Evolutionary conservation across 306 rosid genomes (phyloP).

Genomic region (Macrotyloma uniflorum): DNA sequence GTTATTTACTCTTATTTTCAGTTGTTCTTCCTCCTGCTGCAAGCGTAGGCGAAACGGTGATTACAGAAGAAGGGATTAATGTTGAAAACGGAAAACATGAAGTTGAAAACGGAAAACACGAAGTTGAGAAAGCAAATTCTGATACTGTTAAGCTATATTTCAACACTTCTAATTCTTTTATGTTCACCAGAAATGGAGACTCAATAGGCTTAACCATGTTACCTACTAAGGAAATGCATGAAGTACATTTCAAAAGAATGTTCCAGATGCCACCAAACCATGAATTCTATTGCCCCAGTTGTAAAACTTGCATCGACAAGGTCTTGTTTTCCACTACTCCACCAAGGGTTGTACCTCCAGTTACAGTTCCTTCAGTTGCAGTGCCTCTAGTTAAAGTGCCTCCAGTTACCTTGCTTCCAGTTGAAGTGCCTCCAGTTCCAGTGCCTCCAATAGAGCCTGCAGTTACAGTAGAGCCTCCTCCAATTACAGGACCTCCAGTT

Average conservation of each 20-base stretch:
- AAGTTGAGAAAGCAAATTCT: not conserved
- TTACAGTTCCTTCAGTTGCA: no score
- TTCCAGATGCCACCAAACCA: constrained; percentile 46
- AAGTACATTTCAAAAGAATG: constrained; percentile 51
- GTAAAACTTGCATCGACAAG: constrained; percentile 60
- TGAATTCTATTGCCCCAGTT: constrained; percentile 70
- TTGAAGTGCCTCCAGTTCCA: no score
- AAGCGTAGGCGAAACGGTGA: not conserved
- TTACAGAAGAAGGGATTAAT: no score
- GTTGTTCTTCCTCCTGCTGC: not conserved
- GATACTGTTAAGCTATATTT: not conserved
- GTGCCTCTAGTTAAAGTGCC: no score
- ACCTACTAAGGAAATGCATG: constrained; percentile 18
- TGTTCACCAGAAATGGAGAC: not conserved
- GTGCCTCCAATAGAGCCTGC: no score
- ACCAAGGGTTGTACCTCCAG: no score
- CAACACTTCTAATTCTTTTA: not conserved
- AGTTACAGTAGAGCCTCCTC: no score
- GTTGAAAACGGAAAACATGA: no score
- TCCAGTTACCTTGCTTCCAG: no score
- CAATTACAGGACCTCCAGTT: no score
- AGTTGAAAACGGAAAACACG: no score
- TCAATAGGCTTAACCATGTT: constrained; percentile 4
- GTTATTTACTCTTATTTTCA: not conserved
- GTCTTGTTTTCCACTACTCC: constrained; percentile 39